A percentile compares a stretch with the other conserved stretches of the same genome.
Evolutionary conservation across 148 eudicot species (phyloP).

Genomic region (Bassia scoparia): DNA sequence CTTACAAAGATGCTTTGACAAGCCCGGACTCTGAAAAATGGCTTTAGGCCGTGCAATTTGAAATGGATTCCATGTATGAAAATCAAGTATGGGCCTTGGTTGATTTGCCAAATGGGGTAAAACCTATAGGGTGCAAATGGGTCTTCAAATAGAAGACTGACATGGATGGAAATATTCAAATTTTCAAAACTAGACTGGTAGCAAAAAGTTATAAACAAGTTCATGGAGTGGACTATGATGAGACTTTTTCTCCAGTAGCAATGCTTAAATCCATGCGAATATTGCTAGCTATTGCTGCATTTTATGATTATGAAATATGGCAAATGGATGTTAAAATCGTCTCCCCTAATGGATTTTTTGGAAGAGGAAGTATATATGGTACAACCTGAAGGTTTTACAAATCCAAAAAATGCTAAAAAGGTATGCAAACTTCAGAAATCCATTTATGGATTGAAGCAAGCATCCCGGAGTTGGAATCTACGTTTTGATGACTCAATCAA

Average conservation of each 20-base stretch:
- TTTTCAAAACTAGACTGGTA: neutral
- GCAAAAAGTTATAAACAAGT: neutral
- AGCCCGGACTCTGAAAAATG: neutral
- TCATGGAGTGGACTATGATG: neutral
- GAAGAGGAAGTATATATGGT: neutral
- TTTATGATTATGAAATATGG: neutral
- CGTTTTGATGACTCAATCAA: neutral
- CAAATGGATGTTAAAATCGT: neutral
- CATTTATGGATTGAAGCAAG: neutral
- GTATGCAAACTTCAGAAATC: neutral
- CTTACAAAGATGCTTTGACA: too few species aligned
- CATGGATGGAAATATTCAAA: neutral
- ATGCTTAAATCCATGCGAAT: neutral
- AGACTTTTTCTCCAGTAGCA: neutral
- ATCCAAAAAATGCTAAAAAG: neutral
- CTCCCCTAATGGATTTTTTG: neutral
- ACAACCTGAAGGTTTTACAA: neutral
- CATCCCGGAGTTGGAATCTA: neutral
- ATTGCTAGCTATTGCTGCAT: neutral
- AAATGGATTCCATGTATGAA: neutral
- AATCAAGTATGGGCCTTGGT: neutral
- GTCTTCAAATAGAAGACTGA: neutral
- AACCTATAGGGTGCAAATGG: neutral
- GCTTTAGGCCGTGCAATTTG: neutral
- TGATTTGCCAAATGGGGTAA: neutral